Base-by-base conservation (phyloP, 352 stramenopile genomes). In the Phytophthora vignae region DNA sequence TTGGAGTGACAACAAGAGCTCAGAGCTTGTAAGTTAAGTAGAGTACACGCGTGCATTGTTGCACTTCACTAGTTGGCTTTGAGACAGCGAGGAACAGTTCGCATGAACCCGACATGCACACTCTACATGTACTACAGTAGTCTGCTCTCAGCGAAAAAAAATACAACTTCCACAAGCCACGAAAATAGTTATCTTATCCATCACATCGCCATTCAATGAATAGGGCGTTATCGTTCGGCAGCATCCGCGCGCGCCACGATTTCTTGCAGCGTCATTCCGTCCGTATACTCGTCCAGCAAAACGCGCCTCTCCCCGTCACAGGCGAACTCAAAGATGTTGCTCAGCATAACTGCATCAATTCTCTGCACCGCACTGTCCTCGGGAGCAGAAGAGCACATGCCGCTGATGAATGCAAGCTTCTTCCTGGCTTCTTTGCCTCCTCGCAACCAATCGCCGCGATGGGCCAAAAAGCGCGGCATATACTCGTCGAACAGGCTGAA, bases 221-320 rank as follows among this genome's bases (percentile, higher is more conserved):
- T 33, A 10, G 29, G 22, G 22, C 22, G 22, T 25, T 2, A 25
- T 10, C 29, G 15, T 65, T 38, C 59, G 27, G 33, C 50, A 21
- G 53, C 66, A 55, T 73, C 53, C 4, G 29, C n/a, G 17, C 67
- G 52, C 21, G 57, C 58, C 21, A 48, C 59, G 19, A 75, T 57
- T n/a, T 75, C 48, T 48, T 55, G 60, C 25, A 75, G 60, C 1
- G 67, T 64, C 67, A 78, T 78, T 27, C 33, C 31, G 27, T 76
- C 61, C 4, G 67, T 78, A 62, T 75, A 72, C 58, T 76, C 71
- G 12, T 74, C 71, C 21, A 78, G 31, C 7, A 58, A 72, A 48
- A 78, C 61, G 1, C 21, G 14, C 31, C 71, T 69, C 33, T 70
- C 68, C 7, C 59, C 67, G 21, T 52, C 48, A 22, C 62, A 65